phyloP scores from a whole-genome alignment of 345 rosid genomes.

The Corchorus capsularis region DNA sequence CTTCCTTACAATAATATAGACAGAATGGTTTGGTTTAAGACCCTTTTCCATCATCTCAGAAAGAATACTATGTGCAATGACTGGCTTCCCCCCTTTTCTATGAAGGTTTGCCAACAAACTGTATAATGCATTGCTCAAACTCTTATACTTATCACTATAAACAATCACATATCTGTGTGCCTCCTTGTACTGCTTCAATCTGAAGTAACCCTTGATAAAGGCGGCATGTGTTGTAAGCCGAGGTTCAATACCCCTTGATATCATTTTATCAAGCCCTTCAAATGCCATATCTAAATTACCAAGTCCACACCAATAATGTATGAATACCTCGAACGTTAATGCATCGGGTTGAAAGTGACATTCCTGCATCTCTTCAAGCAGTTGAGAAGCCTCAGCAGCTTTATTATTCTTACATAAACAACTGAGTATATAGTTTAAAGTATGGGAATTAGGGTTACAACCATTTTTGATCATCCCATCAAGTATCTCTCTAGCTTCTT shows the following conservation, averaged over 20 bases:
- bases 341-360: conserved; percentile 46
- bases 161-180: conserved; percentile 41
- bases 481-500: conserved; percentile 32
- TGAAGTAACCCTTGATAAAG: conserved; percentile 43
- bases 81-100: conserved; percentile 33
- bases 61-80: conserved; percentile 40
- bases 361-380: conserved; percentile 40
- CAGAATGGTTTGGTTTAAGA: conserved; percentile 40
- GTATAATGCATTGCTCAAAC: conserved; percentile 33
- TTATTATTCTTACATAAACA: conserved; percentile 36
- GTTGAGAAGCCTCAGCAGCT: conserved; percentile 30
- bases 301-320: conserved; percentile 28
- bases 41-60: conserved; percentile 56
- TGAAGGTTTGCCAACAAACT: conserved; percentile 51
- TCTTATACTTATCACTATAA: conserved; percentile 29
- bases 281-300: conserved; percentile 38
- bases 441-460: conserved; percentile 26
- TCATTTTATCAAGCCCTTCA: conserved; percentile 43
- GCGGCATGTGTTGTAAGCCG: conserved; percentile 47
- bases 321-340: conserved; percentile 53
- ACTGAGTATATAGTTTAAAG: conserved; percentile 45
- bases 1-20: conserved; percentile 36
- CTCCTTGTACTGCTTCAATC: conserved; percentile 29
- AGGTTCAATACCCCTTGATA: conserved; percentile 43
- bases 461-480: conserved; percentile 43